Evolutionary conservation across 257 asterid species (phyloP), one percentile per base, ranked within the genome.

Genomic region (Ajuga chamaepitys): DNA sequence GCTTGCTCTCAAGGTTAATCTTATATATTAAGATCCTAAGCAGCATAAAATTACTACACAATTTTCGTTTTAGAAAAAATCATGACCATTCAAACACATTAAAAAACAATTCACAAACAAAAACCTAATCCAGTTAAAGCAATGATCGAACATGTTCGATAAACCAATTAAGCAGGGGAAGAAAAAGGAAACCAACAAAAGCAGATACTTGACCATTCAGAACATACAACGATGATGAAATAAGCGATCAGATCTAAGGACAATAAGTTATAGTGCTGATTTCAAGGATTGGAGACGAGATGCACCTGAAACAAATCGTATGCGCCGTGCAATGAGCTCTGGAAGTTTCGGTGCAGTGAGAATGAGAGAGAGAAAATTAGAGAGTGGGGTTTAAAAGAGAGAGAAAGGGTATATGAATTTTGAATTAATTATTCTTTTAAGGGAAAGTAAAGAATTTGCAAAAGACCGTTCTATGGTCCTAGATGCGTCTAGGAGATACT

Each of bases 241-340:
- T 14, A 48, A 17, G 46, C 37, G 72, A 78, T 62, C 71, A 35
- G 83, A 78, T 78, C 83, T 70, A 57, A 24, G 25, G 55, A 66
- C 21, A 52, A 45, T 11, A 13, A 42, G n/a, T 22, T 18, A 51
- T 22, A 16, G 17, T 0, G 30, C 5, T 18, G 62, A 5, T 9
- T 3, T 1, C 12, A 8, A n/a, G 48, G 53, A 58, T 54, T 24
- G 9, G 12, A 40, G 13, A 51, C 11, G 4, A 37, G 50, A 35
- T 4, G 44, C 47, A 71, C 83, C 83, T 78, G 62, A 48, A 47
- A 16, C 26, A 58, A 80, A 78, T 74, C 78, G 70, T 44, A 71
- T 22, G 46, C 28, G 75, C 42, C 54, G 68, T 37, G 45, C 1
- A n/a, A 56, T 9, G 74, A 42, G 45, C 12, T 21, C 62, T 56